These are phyloP conservation scores for Sarocladiaceae sp. DNA, from an alignment of 2,329 filamentous ascomycete species.

Conservation along the genomic window DNA sequence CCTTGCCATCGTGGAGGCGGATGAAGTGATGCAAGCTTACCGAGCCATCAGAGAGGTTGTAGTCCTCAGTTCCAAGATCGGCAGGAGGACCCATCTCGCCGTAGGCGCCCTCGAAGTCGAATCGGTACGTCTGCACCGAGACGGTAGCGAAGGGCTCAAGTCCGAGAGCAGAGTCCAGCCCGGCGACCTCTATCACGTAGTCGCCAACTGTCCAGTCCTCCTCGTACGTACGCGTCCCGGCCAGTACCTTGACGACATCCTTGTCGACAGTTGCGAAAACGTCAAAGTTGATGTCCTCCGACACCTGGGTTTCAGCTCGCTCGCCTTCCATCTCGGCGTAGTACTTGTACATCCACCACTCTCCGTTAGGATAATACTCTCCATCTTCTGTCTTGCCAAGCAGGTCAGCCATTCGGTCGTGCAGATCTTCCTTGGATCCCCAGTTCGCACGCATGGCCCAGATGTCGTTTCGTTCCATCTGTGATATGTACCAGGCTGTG, in stretches of 20 bases:
- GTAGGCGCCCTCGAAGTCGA: not conserved
- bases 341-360: constrained; percentile 12
- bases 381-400: constrained; percentile 4
- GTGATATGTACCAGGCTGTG: constrained; percentile 6
- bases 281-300: constrained; percentile 7
- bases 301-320: constrained; percentile 6
- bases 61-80: not conserved
- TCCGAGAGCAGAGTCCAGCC: constrained; percentile 3
- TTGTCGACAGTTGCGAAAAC: constrained; percentile 9
- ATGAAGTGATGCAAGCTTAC: no score
- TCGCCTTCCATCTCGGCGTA: constrained; percentile 11
- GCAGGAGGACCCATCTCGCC: constrained; percentile 1
- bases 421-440: not conserved
- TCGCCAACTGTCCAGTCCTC: not conserved
- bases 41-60: constrained; percentile 1
- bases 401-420: constrained; percentile 10
- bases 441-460: constrained; percentile 10
- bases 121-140: not conserved
- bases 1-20: no score
- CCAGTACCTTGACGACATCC: not conserved
- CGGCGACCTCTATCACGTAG: not conserved
- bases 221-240: constrained; percentile 5
- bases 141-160: not conserved
- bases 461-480: constrained; percentile 7
- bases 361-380: constrained; percentile 10